Evolutionary conservation across 2,329 filamentous ascomycete species (phyloP), one percentile per base, ranked within the genome.

Genomic region (Thielaviopsis cerberus): DNA sequence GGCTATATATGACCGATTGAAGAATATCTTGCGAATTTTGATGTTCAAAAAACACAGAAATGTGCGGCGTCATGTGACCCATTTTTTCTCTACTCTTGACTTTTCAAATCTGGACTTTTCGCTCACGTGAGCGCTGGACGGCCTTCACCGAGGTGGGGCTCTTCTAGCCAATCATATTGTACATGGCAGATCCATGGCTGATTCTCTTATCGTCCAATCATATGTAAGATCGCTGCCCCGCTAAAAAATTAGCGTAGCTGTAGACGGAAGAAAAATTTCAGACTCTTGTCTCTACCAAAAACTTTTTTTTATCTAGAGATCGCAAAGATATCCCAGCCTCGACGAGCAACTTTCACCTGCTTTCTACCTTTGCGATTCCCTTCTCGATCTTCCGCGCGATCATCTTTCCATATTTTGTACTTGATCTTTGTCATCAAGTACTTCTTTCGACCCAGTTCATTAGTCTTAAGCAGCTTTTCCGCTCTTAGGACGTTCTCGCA

Each of bases 261-360:
- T 50, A 57, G 58, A 57, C 52, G 57, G 57, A 59, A 57, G 58
- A 62, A 62, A 63, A 63, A 63, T 61, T 63, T 63, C 60, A 62
- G 59, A 59, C 56, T 45, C 45, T 59, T 51, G 55, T 62, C 53
- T 53, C 57, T 55, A 57, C 20, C 45, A 55, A 58, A 59, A 52
- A 59, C 53, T 60, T 62, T 60, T 59, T 57, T 60, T 61, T 50
- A 57, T 50, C 45, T 54, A 59, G 37, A 53, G 57, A 58, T 61
- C 59, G 61, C 59, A 55, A 60, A 58, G 51, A 57, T 59, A 54
- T 58, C 51, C 55, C 53, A 57, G 53, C 56, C 58, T 60, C 60
- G 25, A 56, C 55, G 48, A 58, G 55, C 45, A 54, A 53, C 50
- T 45, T 55, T 58, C 54, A 41, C 41, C 30, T 54, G 41, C 55